Evolutionary conservation across 1,139 yeast species (phyloP), one percentile per base, ranked within the genome.

Genomic region (Petasospora fabianii): DNA sequence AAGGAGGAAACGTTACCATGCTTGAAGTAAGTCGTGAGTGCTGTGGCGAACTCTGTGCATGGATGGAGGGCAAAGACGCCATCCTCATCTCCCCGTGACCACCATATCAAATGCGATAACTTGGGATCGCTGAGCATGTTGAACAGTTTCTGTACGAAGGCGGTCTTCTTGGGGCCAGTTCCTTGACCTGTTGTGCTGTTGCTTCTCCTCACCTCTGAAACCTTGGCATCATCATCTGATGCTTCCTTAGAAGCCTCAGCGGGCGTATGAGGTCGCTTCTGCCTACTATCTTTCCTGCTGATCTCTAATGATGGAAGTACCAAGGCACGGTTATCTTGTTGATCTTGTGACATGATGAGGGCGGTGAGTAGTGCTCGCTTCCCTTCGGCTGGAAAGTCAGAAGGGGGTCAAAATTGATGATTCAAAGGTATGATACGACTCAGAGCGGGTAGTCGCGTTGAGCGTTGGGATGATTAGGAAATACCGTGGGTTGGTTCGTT

Each of bases 1-100:
- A 82, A 82, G 19, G 84, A 75, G 8, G 86, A 82, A 36, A 80
- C 75, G 54, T 82, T 82, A 42, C 80, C 84, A 62, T 85, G 95
- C 58, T 85, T 85, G 63, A 85, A 85, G 60, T 80, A 83, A 46
- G 70, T 75, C 35, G 84, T 73, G 47, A 83, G 62, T 8, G 78
- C 84, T 48, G 73, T 73, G 19, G 77, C 69, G 40, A 83, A 75
- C 47, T 82, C 80, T 40, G 78, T 80, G 49, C 80, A 83, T 3
- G 92, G 90, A 43, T 70, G 68, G 20, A 83, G 62, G 2, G 83
- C 78, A 60, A 80, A 80, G 5, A 82, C 75, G 46, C 77, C 73
- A 34, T 67, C 66, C 36, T 71, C 75, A 34, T 77, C 80, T 38
- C 72, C 65, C 35, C 77, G 73, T 6, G 85, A 75, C 97, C 97